phyloP scores from a whole-genome alignment of 2,329 filamentous ascomycete species.

The Lachnellula arida region DNA sequence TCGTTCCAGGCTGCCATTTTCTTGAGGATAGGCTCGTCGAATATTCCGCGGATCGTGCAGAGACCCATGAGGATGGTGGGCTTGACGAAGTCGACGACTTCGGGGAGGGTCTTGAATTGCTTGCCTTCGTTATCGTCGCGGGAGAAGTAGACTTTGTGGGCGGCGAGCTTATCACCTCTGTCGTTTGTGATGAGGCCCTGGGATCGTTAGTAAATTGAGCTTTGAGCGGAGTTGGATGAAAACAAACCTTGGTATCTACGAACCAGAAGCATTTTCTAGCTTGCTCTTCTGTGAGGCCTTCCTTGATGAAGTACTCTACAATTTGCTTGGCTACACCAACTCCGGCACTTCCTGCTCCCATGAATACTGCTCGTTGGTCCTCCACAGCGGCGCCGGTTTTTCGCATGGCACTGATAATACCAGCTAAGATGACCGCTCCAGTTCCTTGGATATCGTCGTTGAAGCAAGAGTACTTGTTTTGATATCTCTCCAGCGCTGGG shows the following conservation, averaged over 20 bases:
- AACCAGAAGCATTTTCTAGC: conserved; percentile 68
- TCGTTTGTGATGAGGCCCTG: conserved; percentile 66
- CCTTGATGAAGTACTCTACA: conserved; percentile 66
- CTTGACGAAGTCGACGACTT: conserved; percentile 65
- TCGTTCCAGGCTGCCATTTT: conserved; percentile 71
- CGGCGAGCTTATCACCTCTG: conserved; percentile 66
- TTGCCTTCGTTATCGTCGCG: conserved; percentile 33
- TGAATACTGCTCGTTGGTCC: conserved; percentile 69
- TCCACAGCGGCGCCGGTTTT: conserved; percentile 60
- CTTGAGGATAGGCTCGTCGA: conserved; percentile 66
- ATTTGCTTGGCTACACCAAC: conserved; percentile 84
- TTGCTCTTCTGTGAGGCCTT: conserved; percentile 62
- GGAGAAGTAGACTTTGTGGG: conserved; percentile 47
- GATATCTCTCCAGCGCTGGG: conserved; percentile 64
- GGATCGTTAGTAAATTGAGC: neutral
- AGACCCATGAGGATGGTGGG: conserved; percentile 82
- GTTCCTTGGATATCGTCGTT: conserved; percentile 91
- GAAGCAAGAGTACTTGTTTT: conserved; percentile 73
- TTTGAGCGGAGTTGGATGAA: neutral
- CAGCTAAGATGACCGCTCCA: conserved; percentile 79
- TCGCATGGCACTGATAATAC: conserved; percentile 69
- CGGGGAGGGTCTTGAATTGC: conserved; percentile 54
- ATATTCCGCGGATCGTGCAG: conserved; percentile 70
- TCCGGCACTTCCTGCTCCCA: conserved; percentile 76
- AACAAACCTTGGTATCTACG: conserved; percentile 51